Base-by-base conservation (phyloP, 331 rosid genomes). In the Cydonia oblonga region DNA sequence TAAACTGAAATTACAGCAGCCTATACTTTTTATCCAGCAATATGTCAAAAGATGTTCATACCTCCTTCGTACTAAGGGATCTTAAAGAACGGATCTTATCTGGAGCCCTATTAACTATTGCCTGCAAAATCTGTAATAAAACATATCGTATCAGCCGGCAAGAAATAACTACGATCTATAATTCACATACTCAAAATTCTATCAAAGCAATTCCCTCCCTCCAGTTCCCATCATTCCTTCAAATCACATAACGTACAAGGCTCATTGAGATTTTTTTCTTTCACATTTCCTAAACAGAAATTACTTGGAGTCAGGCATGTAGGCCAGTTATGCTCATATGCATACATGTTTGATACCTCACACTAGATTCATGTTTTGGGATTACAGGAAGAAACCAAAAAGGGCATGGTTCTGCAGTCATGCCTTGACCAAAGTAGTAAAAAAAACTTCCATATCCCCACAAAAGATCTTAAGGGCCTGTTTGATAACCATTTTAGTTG, bases 21-120 rank as follows among this genome's bases (percentile, higher is more conserved):
- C 28, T 35, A 19, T 23, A 15, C 7, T 33, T 3, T 4, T 70
- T 57, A 13, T 35, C 22, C 23, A 57, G 46, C 56, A 66, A 40
- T 68, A 59, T 59, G 46, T n/a, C 15, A n/a, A 0, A 63, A 40
- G 74, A 76, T 68, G 51, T 44, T 7, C 75, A 83, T 82, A 93
- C 98, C 98, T 93, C 98, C 79, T 91, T 93, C 6, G 98, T 93
- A 81, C 97, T 86, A 22, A 93, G 92, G 76, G 91, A 85, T 81
- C 88, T 88, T 74, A 85, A 26, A 4, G 96, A 64, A 53, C 89
- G 90, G 23, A 87, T 75, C 74, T 87, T 86, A 87, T 93, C 98
- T 76, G 87, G 88, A 57, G 96, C 93, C 72, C 90, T 90, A 65
- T 86, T 84, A 81, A 93, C 96, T 78, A 93, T 88, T 35, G 92